phyloP scores from a whole-genome alignment of 768 basidiomycete genomes.

The Clitopilus passeckerianus region DNA sequence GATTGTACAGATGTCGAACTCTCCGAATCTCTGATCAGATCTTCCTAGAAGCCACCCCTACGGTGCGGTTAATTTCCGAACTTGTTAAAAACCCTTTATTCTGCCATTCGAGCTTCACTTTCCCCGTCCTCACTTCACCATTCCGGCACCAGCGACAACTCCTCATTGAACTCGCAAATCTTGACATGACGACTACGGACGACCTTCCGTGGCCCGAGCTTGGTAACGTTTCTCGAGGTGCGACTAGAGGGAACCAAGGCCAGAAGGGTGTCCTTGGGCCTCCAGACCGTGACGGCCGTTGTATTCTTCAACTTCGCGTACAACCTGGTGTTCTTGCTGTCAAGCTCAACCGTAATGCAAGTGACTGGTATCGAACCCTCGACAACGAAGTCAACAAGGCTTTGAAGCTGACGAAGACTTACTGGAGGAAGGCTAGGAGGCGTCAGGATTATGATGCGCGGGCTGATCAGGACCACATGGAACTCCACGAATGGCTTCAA shows the following conservation, averaged over 20 bases:
- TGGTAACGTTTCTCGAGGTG: conserved; percentile 80
- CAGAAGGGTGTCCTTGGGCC: conserved; percentile 75
- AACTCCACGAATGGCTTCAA: conserved; percentile 83
- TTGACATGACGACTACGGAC: conserved; percentile 52
- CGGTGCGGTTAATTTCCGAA: background rate
- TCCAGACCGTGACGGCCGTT: conserved; percentile 72
- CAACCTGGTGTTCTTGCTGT: conserved; percentile 81
- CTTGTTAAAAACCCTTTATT: conserved; percentile 1
- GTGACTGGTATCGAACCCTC: conserved; percentile 79
- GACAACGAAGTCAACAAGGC: conserved; percentile 77
- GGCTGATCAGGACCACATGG: conserved; percentile 88
- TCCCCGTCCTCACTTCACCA: background rate
- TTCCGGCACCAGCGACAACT: background rate
- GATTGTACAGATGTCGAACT: conserved; percentile 16
- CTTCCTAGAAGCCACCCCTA: background rate
- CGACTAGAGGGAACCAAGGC: conserved; percentile 81
- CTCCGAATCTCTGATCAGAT: conserved; percentile 2
- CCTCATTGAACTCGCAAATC: conserved; percentile 13
- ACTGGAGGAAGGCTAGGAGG: conserved; percentile 78
- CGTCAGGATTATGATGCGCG: conserved; percentile 82
- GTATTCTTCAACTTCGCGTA: conserved; percentile 72
- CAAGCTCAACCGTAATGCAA: conserved; percentile 66
- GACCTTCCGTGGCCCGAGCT: conserved; percentile 86
- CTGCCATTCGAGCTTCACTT: background rate
- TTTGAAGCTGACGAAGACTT: conserved; percentile 80